phyloP scores from a whole-genome alignment of 257 asterid species.

The Echites panduratus region DNA sequence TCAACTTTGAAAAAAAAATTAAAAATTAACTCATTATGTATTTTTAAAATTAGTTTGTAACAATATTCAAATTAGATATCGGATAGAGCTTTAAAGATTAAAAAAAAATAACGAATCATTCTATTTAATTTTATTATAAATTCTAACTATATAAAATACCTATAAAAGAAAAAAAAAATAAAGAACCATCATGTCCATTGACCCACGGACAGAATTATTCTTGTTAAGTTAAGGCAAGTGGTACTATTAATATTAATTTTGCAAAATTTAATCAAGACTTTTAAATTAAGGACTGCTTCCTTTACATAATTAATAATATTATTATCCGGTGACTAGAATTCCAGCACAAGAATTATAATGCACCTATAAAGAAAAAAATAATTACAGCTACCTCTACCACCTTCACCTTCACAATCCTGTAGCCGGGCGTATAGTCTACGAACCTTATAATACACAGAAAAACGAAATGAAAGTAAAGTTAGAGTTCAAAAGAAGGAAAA shows the following conservation, averaged over 20 bases:
- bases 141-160: no score
- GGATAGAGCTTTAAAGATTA: no score
- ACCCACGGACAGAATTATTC: not conserved
- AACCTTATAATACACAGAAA: conserved; percentile 12
- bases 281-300: not conserved
- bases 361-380: not conserved
- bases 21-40: no score
- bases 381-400: conserved; percentile 27
- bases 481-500: conserved; percentile 20
- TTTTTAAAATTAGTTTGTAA: no score
- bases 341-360: not conserved
- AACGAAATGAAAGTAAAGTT: conserved; percentile 13
- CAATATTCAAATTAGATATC: no score
- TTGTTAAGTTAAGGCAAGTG: not conserved
- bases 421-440: conserved; percentile 18
- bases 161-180: no score
- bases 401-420: conserved; percentile 32
- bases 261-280: not conserved
- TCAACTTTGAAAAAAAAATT: no score
- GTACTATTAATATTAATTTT: not conserved
- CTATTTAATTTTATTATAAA: no score
- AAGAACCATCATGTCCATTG: not conserved
- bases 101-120: no score
- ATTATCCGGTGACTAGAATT: not conserved
- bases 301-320: not conserved